These are phyloP conservation scores for Xylariaceae sp. DNA, from an alignment of 2,329 filamentous ascomycete genomes.

Conservation along the genomic window DNA sequence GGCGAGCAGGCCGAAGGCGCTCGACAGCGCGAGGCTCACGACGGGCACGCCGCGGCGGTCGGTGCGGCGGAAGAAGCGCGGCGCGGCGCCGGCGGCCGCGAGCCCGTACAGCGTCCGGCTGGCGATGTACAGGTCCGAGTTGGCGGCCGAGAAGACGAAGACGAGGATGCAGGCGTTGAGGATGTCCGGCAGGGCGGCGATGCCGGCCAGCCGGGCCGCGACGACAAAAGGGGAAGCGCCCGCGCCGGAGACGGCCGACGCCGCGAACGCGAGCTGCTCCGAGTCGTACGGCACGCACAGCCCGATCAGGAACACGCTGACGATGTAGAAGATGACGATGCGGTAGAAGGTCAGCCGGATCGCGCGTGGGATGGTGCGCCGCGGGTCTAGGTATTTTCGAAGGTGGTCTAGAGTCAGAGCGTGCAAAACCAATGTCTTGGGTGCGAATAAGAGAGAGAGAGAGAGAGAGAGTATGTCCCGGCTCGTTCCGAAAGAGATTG, in stretches of 20 bases:
- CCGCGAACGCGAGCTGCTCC: constrained; percentile 49
- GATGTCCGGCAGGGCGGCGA: constrained; percentile 56
- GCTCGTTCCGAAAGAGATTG: too few relatives aligned
- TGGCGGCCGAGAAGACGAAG: constrained; percentile 70
- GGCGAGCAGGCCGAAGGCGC: constrained; percentile 57
- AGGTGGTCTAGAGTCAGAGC: too few relatives aligned
- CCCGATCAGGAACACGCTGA: constrained; percentile 66
- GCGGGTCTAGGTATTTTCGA: too few relatives aligned
- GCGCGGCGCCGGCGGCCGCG: constrained; percentile 63
- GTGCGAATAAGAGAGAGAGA: too few relatives aligned
- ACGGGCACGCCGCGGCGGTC: constrained; percentile 65
- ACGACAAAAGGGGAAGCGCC: constrained; percentile 69
- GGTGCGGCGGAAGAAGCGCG: constrained; percentile 62
- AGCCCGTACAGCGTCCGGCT: constrained; percentile 67
- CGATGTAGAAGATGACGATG: constrained; percentile 72
- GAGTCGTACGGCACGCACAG: constrained; percentile 71
- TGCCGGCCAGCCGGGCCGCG: constrained; percentile 57
- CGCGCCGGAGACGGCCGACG: constrained; percentile 41
- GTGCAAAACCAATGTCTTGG: too few relatives aligned
- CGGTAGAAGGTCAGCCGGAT: constrained; percentile 78
- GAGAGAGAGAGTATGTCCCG: too few relatives aligned
- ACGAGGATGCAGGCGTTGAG: constrained; percentile 67
- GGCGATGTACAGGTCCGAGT: constrained; percentile 71
- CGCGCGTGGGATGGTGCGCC: constrained; percentile 66
- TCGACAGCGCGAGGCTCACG: constrained; percentile 53